phyloP scores from a whole-genome alignment of 257 asterid species.

The Scutellaria galericulata region DNA sequence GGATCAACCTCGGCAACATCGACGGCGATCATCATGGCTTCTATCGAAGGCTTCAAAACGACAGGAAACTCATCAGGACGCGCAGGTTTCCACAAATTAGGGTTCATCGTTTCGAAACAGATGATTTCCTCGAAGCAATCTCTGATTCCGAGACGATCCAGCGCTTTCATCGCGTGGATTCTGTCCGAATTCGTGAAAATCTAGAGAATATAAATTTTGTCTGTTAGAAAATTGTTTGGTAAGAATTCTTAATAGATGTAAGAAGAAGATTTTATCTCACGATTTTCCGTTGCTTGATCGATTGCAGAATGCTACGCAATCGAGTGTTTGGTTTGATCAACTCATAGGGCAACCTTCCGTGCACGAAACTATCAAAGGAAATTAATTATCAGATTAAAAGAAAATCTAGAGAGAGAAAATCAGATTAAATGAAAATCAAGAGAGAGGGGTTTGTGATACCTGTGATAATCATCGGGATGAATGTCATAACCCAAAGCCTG shows the following conservation, averaged over 20 bases:
- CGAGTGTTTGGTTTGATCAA: conserved; percentile 66
- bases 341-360: conserved; percentile 88
- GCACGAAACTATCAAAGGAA: conserved; percentile 60
- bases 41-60: conserved; percentile 74
- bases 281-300: conserved; percentile 74
- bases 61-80: conserved; percentile 71
- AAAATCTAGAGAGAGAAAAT: neutral
- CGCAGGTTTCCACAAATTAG: conserved; percentile 47
- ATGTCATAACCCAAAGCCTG: conserved; percentile 81
- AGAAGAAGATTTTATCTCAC: conserved; percentile 43
- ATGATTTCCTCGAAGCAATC: conserved; percentile 80
- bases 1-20: conserved; percentile 72
- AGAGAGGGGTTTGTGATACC: conserved; percentile 43
- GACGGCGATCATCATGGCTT: conserved; percentile 73
- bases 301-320: conserved; percentile 55
- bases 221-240: neutral
- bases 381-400: neutral
- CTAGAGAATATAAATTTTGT: conserved; percentile 35
- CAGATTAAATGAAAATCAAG: neutral
- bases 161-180: conserved; percentile 65
- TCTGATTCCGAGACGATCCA: conserved; percentile 70
- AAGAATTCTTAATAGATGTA: neutral
- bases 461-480: conserved; percentile 83
- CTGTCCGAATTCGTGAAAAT: conserved; percentile 84
- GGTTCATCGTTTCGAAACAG: conserved; percentile 91